Conservation (phyloP, 139 green algal genomes). For the Diplosphaera chodatii region DNA sequence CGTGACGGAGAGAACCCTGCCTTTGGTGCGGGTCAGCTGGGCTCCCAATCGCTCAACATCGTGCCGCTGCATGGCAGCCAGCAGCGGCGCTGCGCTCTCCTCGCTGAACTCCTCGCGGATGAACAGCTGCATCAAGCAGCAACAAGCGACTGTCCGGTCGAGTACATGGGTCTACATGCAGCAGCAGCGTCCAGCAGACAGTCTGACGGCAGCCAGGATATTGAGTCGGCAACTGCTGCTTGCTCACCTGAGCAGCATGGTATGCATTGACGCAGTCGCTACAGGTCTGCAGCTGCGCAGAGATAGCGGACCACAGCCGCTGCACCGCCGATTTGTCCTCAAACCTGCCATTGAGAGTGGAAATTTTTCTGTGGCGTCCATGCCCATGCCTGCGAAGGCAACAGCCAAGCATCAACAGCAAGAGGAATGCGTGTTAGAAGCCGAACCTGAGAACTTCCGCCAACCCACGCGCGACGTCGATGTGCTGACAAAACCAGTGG, state of each 20-base stretch:
- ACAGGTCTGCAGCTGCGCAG: slow-evolving; percentile 16
- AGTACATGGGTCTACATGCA: too few relatives aligned
- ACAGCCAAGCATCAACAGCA: too few relatives aligned
- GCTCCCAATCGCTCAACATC: slow-evolving; percentile 7
- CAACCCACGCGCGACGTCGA: slow-evolving; percentile 9
- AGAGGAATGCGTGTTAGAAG: too few relatives aligned
- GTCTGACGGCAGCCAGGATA: too few relatives aligned
- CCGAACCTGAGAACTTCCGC: slow-evolving; percentile 21
- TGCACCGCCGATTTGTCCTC: slow-evolving; percentile 22
- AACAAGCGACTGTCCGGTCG: too few relatives aligned
- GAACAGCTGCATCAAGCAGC: neutral
- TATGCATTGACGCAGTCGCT: slow-evolving; percentile 19
- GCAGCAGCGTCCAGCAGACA: too few relatives aligned
- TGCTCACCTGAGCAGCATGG: slow-evolving; percentile 21
- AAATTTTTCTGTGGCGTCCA: too few relatives aligned
- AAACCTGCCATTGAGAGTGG: neutral
- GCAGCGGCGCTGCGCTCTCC: neutral
- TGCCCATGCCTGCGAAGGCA: too few relatives aligned
- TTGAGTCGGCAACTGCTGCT: too few relatives aligned
- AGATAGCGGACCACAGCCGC: slow-evolving; percentile 13
- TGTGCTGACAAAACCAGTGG: slow-evolving; percentile 30
- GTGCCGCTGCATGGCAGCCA: slow-evolving; percentile 1
- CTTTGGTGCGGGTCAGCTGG: neutral
- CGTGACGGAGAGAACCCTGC: neutral
- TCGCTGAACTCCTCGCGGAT: slow-evolving; percentile 1